Base-by-base conservation (phyloP, 352 stramenopile species). In the Phytopythium aichiense region DNA sequence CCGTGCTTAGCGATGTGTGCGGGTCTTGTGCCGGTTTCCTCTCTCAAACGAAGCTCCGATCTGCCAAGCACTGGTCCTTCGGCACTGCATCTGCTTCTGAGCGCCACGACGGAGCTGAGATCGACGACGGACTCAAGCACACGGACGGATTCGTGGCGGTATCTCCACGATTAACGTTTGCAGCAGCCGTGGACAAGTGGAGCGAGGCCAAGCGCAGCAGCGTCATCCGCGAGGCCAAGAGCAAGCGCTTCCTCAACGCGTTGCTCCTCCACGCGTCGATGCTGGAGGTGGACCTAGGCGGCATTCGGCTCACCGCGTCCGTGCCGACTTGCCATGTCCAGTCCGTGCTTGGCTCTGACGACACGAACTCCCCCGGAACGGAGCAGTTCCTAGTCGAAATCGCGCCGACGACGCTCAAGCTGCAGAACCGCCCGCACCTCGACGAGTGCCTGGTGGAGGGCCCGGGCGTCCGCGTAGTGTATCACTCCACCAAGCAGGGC, bases 381-480 rank as follows among this genome's bases (percentile, higher is more conserved):
- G 55, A 60, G n/a, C 23, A 60, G 23, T 35, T 51, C 40, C 38
- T 35, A 16, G 28, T 60, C 28, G 55, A 60, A 12, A 37, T 52
- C 6, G 67, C 61, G 20, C 59, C 53, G 22, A 75, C 60, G 18
- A 67, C 38, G 22, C 71, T 68, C 65, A 66, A 66, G 59, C 59
- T 91, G 7, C 67, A 87, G 55, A 89, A 81, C 46, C 65, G 71
- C 4, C 82, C 82, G 13, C 54, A 70, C 7, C 68, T 77, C 33
- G 81, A 88, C 48, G 78, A 88, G 60, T 89, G 79, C 45, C 56
- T 78, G 4, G 50, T 93, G 31, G 65, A 84, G 53, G 73, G 68
- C 38, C 73, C 67, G 2, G 78, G 78, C 18, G 68, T 66, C 5
- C 71, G 69, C 2, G 56, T 84, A 31, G 61, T 73, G n/a, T 90